Base-by-base conservation (phyloP, 2,329 filamentous ascomycete species). In the Rhexocercosporidium sp. region DNA sequence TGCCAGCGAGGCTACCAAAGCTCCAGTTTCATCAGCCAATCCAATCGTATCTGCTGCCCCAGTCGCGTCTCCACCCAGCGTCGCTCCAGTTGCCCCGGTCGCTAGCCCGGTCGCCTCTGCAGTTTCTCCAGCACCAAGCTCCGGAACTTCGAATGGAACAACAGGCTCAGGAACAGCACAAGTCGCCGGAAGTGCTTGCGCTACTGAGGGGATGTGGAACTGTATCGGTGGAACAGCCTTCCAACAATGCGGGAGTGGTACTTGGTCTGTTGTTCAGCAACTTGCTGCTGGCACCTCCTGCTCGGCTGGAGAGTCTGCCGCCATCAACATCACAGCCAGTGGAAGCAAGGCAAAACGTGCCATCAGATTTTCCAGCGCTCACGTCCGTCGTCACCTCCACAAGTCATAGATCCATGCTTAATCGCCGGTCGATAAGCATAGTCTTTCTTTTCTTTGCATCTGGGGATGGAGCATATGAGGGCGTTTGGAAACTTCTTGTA, bases 201-300 rank as follows among this genome's bases (percentile, higher is more conserved):
- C 80, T 71, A 73, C 79, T 8, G 84, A 86, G 54, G 86, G 85
- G 1, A 74, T 76, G 12, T 88, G 83, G 82, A 86, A 86, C 79
- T 88, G 86, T 70, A 77, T 87, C 7, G 78, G 75, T 0, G 84
- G 84, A 16, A 78, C 74, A 1, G 80, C 81, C 0, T 88, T 82
- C 81, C 85, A 88, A 76, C 84, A 84, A 57, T 88, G 86, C 66
- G 86, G 81, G 8, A 82, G 81, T 2, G 85, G 86, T 9, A 44
- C 70, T 0, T 88, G 86, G 86, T 84, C 84, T 2, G 72, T 77
- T 0, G 64, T 76, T 1, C 80, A 81, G 67, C 49, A 69, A 0
- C 72, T 88, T 14, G 81, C 86, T 0, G 72, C 76, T 0, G 86
- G 86, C 0, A 84, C 83, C 0, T 71, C 66, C 0, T 88, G 86